phyloP scores from a whole-genome alignment of 495 filamentous ascomycete species.

The Pyrenopolyporus hunteri region DNA sequence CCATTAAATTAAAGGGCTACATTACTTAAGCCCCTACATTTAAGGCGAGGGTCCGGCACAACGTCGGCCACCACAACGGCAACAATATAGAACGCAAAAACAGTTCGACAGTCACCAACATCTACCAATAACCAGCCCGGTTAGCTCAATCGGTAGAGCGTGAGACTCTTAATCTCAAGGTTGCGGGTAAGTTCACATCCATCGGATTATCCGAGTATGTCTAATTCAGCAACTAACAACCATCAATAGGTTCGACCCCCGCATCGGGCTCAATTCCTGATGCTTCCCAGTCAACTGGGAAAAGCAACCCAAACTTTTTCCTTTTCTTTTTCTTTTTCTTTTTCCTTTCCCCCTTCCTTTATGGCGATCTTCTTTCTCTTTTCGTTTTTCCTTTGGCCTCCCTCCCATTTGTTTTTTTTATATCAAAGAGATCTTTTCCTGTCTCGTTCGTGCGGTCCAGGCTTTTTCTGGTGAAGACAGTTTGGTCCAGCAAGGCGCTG shows the following conservation, averaged over 20 bases:
- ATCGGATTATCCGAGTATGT: background rate
- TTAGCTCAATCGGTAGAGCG: conserved; percentile 86
- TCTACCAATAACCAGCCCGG: too few species aligned
- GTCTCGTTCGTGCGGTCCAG: too few species aligned
- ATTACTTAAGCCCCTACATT: too few species aligned
- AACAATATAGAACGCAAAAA: background rate
- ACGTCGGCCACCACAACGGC: too few species aligned
- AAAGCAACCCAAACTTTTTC: conserved; percentile 19
- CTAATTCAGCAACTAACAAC: too few species aligned
- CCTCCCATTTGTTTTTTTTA: background rate
- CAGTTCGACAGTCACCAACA: background rate
- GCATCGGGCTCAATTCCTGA: conserved; percentile 51
- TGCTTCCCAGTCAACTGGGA: conserved; percentile 31
- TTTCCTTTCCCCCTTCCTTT: background rate
- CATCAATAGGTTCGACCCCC: conserved; percentile 46
- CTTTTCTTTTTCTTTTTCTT: conserved; percentile 12
- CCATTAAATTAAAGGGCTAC: too few species aligned
- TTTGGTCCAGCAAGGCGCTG: too few species aligned
- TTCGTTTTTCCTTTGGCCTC: conserved; percentile 3
- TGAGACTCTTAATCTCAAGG: conserved; percentile 83
- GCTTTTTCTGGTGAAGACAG: too few species aligned
- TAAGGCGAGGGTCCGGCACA: background rate
- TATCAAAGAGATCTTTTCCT: too few species aligned
- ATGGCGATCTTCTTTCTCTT: background rate
- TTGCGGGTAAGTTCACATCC: conserved; percentile 54